phyloP scores from a whole-genome alignment of 768 basidiomycete genomes.

The Naganishia vishniacii region DNA sequence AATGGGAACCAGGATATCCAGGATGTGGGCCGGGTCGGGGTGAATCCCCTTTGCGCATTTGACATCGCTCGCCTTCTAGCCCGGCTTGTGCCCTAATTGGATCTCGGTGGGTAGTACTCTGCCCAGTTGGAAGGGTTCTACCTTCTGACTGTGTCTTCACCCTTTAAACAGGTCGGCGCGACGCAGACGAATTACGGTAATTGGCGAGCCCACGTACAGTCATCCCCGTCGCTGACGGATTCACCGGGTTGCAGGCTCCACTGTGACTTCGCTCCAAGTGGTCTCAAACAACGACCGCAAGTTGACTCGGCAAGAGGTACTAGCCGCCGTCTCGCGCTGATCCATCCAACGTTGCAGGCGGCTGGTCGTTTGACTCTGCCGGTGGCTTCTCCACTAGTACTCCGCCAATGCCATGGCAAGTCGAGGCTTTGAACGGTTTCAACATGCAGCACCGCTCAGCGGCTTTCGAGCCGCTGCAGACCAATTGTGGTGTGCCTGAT shows the following conservation, averaged over 20 bases:
- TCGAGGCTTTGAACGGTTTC: neutral
- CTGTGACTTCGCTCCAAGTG: conserved; percentile 13
- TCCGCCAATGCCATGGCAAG: neutral
- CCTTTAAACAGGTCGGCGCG: neutral
- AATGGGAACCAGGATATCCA: conserved; percentile 16
- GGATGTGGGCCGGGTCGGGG: neutral
- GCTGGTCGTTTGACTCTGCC: conserved; percentile 1
- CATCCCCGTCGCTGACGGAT: neutral
- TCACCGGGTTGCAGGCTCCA: neutral
- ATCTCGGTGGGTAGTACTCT: neutral
- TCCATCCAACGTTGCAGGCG: neutral
- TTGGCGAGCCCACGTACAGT: too few species aligned
- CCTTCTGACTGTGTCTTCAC: neutral
- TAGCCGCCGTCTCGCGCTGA: neutral
- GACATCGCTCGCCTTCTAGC: neutral
- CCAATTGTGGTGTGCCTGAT: conserved; percentile 4
- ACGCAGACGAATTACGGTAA: conserved; percentile 6
- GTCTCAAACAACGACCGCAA: conserved; percentile 8
- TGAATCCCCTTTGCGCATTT: too few species aligned
- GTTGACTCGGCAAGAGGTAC: neutral
- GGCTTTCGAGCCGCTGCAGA: neutral
- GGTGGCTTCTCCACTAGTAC: conserved; percentile 1
- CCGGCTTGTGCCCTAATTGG: conserved; percentile 7
- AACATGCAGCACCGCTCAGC: neutral
- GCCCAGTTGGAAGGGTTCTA: neutral